Evolutionary conservation across 2,329 filamentous ascomycete species (phyloP), one percentile per base, ranked within the genome.

Genomic region (Triangularia verruculosa): DNA sequence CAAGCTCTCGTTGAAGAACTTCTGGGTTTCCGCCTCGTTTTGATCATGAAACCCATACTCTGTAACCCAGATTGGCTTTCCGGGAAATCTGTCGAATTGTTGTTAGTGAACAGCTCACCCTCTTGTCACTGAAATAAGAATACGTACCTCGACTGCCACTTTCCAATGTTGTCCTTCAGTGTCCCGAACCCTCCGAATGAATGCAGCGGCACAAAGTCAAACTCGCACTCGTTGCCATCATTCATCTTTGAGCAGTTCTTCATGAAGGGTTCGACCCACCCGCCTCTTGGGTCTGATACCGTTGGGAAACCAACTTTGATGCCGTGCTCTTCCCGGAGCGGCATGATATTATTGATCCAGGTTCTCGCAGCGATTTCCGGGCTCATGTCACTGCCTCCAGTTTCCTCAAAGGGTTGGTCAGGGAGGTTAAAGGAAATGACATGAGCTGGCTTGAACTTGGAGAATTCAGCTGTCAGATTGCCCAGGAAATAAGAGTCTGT

Each of bases 371-470:
- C 91, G 1, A 77, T 73, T 5, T 78, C 72, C 0, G 89, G 85
- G 1, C 77, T 72, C 25, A 93, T 77, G 66, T 84, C 78, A 66
- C 84, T 88, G 4, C 90, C 91, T 52, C 89, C 89, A 5, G n/a
- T n/a, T n/a, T 78, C 80, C 3, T 72, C 70, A 1, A 71, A 68
- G 2, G 77, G 73, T 24, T 82, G 84, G 72, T 94, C 89, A 0
- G 91, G 91, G 72, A 94, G 90, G 76, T 94, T 93, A 79, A 92
- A 93, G 25, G 79, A 83, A 13, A 94, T 78, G 1, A 91, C 84
- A 70, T 91, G 85, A n/a, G 78, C 81, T 69, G 93, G 85, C 67
- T 87, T 86, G 51, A 82, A 81, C 28, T 73, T 67, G 43, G 77
- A 67, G 53, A 90, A 80, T 56, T 87, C 79, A 0, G 67, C 68